Percentiles rank a stretch among this genome's conserved stretches.
phyloP scores from a whole-genome alignment of 441 rosid species.

The Bocquillonia castaneifolia region DNA sequence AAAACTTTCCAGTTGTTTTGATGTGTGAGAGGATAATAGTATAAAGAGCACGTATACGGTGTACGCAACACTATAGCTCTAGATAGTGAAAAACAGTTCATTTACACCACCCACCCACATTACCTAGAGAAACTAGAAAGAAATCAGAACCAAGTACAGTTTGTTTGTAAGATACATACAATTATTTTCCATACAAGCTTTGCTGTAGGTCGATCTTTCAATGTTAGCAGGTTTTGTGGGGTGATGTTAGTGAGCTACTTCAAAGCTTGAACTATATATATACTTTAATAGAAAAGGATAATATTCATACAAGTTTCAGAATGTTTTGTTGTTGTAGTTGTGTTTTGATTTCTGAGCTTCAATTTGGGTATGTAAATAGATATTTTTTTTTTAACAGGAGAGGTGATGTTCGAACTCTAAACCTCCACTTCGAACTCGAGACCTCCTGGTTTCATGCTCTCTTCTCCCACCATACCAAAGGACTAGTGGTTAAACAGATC shows the following conservation, averaged over 20 bases:
- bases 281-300: background rate
- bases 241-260: background rate
- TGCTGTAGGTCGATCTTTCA: background rate
- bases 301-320: background rate
- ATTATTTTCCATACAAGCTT: background rate
- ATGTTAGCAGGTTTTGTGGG: background rate
- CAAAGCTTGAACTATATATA: background rate
- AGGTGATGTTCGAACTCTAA: no score
- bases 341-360: background rate
- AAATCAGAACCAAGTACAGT: background rate
- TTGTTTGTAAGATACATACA: constrained; percentile 9
- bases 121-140: background rate
- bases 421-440: no score
- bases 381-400: no score
- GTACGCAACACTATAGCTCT: background rate
- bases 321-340: background rate
- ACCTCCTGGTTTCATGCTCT: no score
- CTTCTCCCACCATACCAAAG: no score
- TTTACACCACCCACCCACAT: background rate
- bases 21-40: background rate
- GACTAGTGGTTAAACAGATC: no score
- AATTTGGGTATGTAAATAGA: background rate
- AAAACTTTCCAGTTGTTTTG: background rate
- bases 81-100: background rate
- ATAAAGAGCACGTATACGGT: background rate